Evolutionary conservation across 116 monocot species (phyloP), one percentile per base, ranked within the genome.

Genomic region (Trichopus zeylanicus): DNA sequence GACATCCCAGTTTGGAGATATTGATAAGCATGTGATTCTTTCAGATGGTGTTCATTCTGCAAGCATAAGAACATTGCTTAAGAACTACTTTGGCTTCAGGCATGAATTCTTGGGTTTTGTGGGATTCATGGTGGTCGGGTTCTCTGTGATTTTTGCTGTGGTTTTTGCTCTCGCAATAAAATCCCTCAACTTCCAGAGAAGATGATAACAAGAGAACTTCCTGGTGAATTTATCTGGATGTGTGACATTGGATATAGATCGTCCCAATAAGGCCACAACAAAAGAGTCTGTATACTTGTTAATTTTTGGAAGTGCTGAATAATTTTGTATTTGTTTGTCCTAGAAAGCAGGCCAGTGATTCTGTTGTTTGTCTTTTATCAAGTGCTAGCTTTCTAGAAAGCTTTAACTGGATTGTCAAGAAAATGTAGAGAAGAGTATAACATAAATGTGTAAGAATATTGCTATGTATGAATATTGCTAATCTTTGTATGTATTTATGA

Each of bases 1-100:
- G 19, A 84, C 91, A 31, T 91, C 98, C 39, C 91, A 98, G 64
- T 85, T 88, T 57, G 91, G 98, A 26, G 88, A 98, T 51, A 38
- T 74, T 2, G 72, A 91, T 25, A 49, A 75, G 29, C 68, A 33
- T 27, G 63, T 98, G 61, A 67, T 63, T 23, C 80, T 91, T 51
- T 51, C 85, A 3, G 97, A 98, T 56, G 91, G 91, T 20, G 37
- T 71, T 21, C 73, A 63, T 59, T 65, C 75, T 1, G 61, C 56
- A 11, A 91, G 73, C 32, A 60, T 84, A 60, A 82, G 55, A 39
- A 31, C 18, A 20, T 78, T 98, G 66, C 81, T 98, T 22, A 48
- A 71, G 29, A 55, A 71, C 29, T 82, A 98, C 64, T 98, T 82
- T 24, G 91, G 91, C 3, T 98, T 77, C 66, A 70, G 66, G 27